Conservation (phyloP, 805 yeast genomes). For the Candida ulmi region DNA sequence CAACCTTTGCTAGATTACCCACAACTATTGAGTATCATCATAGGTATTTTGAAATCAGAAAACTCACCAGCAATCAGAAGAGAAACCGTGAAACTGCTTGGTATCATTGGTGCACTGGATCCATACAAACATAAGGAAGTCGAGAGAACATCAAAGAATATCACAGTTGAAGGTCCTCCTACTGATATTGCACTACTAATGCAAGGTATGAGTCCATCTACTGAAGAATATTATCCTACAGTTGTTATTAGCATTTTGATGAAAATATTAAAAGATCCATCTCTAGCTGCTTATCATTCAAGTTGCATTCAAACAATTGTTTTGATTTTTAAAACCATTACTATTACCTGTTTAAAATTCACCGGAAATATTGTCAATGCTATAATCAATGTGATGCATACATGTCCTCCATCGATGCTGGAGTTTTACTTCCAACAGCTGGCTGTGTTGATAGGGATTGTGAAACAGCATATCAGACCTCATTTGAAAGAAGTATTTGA, state of each 20-base stretch:
- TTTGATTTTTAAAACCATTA: slow-evolving; percentile 84
- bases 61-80: slow-evolving; percentile 67
- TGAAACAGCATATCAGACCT: slow-evolving; percentile 86
- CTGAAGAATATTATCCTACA: slow-evolving; percentile 91
- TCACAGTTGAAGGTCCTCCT: slow-evolving; percentile 71
- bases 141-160: slow-evolving; percentile 57
- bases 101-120: slow-evolving; percentile 93
- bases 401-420: slow-evolving; percentile 70
- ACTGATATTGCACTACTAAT: slow-evolving; percentile 84
- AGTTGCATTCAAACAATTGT: slow-evolving; percentile 92
- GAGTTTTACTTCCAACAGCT: slow-evolving; percentile 89
- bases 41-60: slow-evolving; percentile 78
- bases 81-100: slow-evolving; percentile 84
- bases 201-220: slow-evolving; percentile 91
- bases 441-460: slow-evolving; percentile 72
- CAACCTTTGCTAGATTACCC: slow-evolving; percentile 92
- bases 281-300: slow-evolving; percentile 81
- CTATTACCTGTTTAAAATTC: slow-evolving; percentile 85
- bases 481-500: slow-evolving; percentile 70
- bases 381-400: slow-evolving; percentile 74
- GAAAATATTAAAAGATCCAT: slow-evolving; percentile 79
- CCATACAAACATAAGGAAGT: slow-evolving; percentile 94
- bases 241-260: slow-evolving; percentile 84
- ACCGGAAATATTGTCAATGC: slow-evolving; percentile 86
- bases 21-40: slow-evolving; percentile 73